phyloP scores from a whole-genome alignment of 2,329 filamentous ascomycete species.

The Aspergillus candidus region DNA sequence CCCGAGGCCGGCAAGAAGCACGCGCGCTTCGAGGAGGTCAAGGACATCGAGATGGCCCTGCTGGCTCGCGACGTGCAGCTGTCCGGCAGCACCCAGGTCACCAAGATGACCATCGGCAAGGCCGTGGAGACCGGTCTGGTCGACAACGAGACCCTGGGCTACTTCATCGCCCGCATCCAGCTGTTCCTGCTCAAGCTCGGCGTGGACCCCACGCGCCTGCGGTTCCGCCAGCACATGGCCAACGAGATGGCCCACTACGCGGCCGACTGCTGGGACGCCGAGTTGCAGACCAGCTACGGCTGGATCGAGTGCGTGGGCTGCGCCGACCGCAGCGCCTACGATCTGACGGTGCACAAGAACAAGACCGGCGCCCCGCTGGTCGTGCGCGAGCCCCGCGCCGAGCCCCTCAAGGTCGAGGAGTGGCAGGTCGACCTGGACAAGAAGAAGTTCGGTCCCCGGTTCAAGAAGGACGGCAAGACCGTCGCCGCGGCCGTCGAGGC shows the following conservation, averaged over 20 bases:
- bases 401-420: conserved; percentile 75
- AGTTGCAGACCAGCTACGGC: conserved; percentile 82
- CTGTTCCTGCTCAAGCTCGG: conserved; percentile 85
- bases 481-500: conserved; percentile 73
- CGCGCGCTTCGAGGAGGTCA: conserved; percentile 75
- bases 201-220: conserved; percentile 77
- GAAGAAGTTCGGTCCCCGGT: conserved; percentile 91
- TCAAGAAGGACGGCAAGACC: conserved; percentile 88
- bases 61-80: conserved; percentile 82
- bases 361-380: conserved; percentile 82
- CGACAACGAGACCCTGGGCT: conserved; percentile 96
- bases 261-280: conserved; percentile 95
- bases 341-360: conserved; percentile 85
- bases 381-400: conserved; percentile 73
- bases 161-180: conserved; percentile 92
- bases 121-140: conserved; percentile 78
- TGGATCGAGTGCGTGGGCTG: conserved; percentile 99
- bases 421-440: conserved; percentile 84
- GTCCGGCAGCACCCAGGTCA: conserved; percentile 70
- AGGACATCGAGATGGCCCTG: conserved; percentile 74
- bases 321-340: conserved; percentile 91
- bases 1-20: conserved; percentile 94
- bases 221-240: conserved; percentile 95
- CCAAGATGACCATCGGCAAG: conserved; percentile 71
- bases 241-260: conserved; percentile 93